Conservation (phyloP, 257 asterid genomes). For the Jacaranda mimosifolia region DNA sequence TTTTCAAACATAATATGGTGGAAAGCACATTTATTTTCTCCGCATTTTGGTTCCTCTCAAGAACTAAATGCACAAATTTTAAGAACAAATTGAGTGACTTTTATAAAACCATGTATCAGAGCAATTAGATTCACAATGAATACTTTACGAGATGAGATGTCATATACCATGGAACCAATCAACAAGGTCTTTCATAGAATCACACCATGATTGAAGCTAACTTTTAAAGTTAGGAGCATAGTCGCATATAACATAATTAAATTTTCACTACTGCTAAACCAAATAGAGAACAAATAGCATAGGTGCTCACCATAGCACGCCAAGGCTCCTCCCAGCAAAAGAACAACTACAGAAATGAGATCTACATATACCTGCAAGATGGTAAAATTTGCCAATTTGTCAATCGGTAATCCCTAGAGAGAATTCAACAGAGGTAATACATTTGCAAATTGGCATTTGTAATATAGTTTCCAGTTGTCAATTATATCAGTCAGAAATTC, state of each 20-base stretch:
- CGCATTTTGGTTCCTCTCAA: too few relatives aligned
- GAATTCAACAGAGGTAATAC: not conserved
- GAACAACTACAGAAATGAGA: conserved; percentile 68
- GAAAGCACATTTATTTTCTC: too few relatives aligned
- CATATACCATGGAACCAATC: not conserved
- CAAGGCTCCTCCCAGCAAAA: conserved; percentile 89
- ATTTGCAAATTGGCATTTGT: conserved; percentile 1
- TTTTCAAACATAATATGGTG: too few relatives aligned
- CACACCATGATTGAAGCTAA: not conserved
- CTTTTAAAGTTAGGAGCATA: not conserved
- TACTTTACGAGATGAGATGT: too few relatives aligned
- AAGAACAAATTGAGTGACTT: too few relatives aligned
- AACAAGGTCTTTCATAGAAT: not conserved
- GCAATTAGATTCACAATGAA: not conserved
- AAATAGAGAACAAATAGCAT: conserved; percentile 13
- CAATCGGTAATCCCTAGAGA: not conserved
- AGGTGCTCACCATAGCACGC: conserved; percentile 86
- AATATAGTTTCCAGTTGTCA: not conserved
- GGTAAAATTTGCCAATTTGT: conserved; percentile 12
- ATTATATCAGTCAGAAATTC: too few relatives aligned
- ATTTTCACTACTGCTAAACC: not conserved
- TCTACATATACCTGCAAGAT: conserved; percentile 84
- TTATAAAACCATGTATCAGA: not conserved
- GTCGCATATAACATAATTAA: not conserved
- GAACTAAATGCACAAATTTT: too few relatives aligned